Evolutionary conservation across 768 basidiomycete species (phyloP).

Genomic region (Tubosaeta brunneosetosa): DNA sequence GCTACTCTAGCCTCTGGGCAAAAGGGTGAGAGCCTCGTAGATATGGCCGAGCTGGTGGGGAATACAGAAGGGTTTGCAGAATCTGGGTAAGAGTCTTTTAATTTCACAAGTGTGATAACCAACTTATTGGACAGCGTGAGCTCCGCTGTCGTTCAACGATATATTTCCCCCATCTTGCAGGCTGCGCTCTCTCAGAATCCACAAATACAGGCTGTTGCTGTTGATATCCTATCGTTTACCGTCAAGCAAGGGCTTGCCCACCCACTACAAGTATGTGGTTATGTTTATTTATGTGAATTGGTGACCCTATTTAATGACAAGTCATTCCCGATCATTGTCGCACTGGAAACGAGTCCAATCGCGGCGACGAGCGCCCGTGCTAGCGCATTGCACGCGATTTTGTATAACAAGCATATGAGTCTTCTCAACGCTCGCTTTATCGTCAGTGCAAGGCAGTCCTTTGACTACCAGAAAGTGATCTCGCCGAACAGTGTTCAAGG

Average conservation of each 20-base stretch:
- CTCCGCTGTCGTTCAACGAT: constrained; percentile 92
- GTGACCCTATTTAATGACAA: constrained; percentile 26
- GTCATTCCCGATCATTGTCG: constrained; percentile 90
- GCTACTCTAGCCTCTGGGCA: constrained; percentile 13
- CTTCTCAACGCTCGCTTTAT: constrained; percentile 83
- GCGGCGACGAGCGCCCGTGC: constrained; percentile 65
- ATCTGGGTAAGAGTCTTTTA: constrained; percentile 68
- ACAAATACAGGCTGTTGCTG: constrained; percentile 74
- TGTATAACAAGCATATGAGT: constrained; percentile 87
- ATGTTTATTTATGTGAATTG: neutral
- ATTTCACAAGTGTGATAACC: neutral
- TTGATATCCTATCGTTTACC: constrained; percentile 90
- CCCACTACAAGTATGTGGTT: constrained; percentile 71
- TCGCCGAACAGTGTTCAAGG: constrained; percentile 49
- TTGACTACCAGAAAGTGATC: constrained; percentile 73
- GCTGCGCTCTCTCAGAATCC: constrained; percentile 70
- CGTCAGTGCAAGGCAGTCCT: constrained; percentile 75
- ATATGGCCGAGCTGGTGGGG: constrained; percentile 93
- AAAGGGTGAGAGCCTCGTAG: constrained; percentile 45
- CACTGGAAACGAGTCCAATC: constrained; percentile 82
- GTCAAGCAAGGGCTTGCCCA: constrained; percentile 95
- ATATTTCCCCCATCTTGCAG: constrained; percentile 74
- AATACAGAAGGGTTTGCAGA: constrained; percentile 96
- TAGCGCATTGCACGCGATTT: constrained; percentile 67
- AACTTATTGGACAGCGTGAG: constrained; percentile 59